These are phyloP conservation scores for Boletus insuetus DNA, from an alignment of 768 basidiomycete species.

Conservation along the genomic window DNA sequence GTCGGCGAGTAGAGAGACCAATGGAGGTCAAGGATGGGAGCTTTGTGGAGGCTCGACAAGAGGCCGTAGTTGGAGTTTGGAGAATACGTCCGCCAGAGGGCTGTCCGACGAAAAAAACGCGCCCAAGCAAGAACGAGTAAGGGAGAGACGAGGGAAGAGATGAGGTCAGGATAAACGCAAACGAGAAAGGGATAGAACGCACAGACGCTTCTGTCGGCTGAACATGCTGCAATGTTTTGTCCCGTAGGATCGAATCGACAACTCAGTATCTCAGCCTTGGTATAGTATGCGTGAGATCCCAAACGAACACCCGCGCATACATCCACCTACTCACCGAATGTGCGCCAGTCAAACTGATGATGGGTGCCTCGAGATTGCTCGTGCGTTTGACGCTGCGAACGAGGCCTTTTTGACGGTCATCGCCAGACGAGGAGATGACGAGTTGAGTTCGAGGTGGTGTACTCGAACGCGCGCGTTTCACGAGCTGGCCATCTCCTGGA, in stretches of 20 bases:
- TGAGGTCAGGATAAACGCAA: background rate
- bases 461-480: constrained; percentile 59
- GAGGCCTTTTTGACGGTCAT: constrained; percentile 74
- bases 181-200: constrained; percentile 32
- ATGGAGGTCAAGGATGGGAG: constrained; percentile 88
- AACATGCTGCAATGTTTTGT: constrained; percentile 90
- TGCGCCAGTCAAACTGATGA: constrained; percentile 84
- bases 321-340: constrained; percentile 61
- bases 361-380: constrained; percentile 91
- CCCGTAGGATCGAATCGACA: constrained; percentile 95
- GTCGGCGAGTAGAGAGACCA: constrained; percentile 76
- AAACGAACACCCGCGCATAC: background rate
- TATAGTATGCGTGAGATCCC: background rate
- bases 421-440: constrained; percentile 69
- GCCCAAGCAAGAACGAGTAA: no score
- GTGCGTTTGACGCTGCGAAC: constrained; percentile 87
- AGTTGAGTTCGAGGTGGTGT: constrained; percentile 63
- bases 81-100: constrained; percentile 87
- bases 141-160: no score
- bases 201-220: constrained; percentile 89
- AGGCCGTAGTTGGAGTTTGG: constrained; percentile 93
- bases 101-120: constrained; percentile 34
- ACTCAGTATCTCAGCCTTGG: constrained; percentile 80
- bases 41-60: constrained; percentile 79
- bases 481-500: constrained; percentile 47